Base-by-base conservation (phyloP, 2,329 filamentous ascomycete genomes). In the Diaporthe sp. region DNA sequence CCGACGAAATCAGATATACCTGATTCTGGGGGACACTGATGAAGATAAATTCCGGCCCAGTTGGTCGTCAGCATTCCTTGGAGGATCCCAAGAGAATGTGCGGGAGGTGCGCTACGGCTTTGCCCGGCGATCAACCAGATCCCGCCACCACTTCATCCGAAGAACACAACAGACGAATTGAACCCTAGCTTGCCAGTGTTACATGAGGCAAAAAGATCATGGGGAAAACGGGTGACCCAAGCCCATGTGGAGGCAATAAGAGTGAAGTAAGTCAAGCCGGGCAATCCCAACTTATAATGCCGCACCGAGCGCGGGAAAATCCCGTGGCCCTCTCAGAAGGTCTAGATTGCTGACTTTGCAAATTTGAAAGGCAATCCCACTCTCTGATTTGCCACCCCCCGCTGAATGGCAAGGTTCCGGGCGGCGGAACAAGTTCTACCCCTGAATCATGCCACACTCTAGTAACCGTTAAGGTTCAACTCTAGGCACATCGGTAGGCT, bases 371-470 rank as follows among this genome's bases (percentile, higher is more conserved):
- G 34, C 34, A 37, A 39, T 19, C 8, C 22, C 15, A 12, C 22
- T 1, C 15, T 25, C 22, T 69, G 46, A 55, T 69, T 69, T 28
- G 65, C 28, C 49, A 15, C 22, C 19, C 12, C 19, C 22, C 10
- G 46, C 5, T 55, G 22, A 28, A 53, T 39, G 65, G 46, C 46
- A 44, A 15, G 7, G 12, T 53, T 68, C 34, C 46, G 46, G 46
- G 13, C 19, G 17, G 44, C 62, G 19, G 31, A 25, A 19, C 65
- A 51, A 68, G 34, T 55, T 61, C 22, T 55, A 69, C 65, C 65
- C 65, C 65, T 69, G 65, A 53, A 55, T 69, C 49, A 55, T 69
- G 49, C 34, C 34, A 55, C 65, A n/a, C 46, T 7, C 46, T 68
- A 53, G 62, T 34, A 46, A 31, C 46, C 49, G 31, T 53, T 55